A percentile compares a stretch with the other conserved stretches of the same genome.
These are phyloP conservation scores for Lasiosphaeria hispida DNA, from an alignment of 495 filamentous ascomycete species.

Conservation along the genomic window DNA sequence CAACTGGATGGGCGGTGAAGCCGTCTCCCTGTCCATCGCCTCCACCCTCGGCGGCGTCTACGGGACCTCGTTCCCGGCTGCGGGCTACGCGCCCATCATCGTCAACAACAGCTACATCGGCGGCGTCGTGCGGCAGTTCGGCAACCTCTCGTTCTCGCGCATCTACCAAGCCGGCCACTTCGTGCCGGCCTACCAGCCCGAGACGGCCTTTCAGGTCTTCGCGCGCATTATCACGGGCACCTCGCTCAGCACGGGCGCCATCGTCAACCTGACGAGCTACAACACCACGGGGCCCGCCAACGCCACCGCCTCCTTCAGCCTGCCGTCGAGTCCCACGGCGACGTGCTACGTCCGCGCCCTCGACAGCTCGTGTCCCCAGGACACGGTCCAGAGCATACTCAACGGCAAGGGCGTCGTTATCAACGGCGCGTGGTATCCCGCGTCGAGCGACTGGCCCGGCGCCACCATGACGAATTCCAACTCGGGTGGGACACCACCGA, in stretches of 20 bases:
- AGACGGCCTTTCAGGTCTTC: constrained; percentile 63
- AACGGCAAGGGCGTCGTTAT: constrained; percentile 43
- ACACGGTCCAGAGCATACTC: constrained; percentile 45
- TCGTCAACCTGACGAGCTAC: constrained; percentile 49
- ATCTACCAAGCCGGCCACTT: constrained; percentile 71
- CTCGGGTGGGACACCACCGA: constrained; percentile 11
- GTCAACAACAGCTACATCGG: constrained; percentile 53
- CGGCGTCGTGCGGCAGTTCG: constrained; percentile 65
- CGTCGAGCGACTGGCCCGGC: constrained; percentile 40
- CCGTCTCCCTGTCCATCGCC: constrained; percentile 55
- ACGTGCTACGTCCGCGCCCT: constrained; percentile 60
- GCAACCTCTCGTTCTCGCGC: constrained; percentile 66
- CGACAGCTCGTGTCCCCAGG: constrained; percentile 46
- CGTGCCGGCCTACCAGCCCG: constrained; percentile 68
- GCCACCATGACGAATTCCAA: constrained; percentile 20
- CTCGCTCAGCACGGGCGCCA: constrained; percentile 59
- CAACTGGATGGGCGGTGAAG: constrained; percentile 66
- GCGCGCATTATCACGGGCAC: constrained; percentile 58
- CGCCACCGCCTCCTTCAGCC: constrained; percentile 43
- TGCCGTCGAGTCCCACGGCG: constrained; percentile 40
- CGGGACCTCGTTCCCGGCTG: constrained; percentile 37
- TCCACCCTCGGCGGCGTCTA: constrained; percentile 28
- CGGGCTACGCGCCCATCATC: constrained; percentile 54
- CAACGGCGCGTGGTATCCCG: constrained; percentile 54
- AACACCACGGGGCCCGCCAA: constrained; percentile 52